These are phyloP conservation scores for Urochloa ruziziensis DNA, from an alignment of 176 grass and related monocot genomes.

Conservation along the genomic window DNA sequence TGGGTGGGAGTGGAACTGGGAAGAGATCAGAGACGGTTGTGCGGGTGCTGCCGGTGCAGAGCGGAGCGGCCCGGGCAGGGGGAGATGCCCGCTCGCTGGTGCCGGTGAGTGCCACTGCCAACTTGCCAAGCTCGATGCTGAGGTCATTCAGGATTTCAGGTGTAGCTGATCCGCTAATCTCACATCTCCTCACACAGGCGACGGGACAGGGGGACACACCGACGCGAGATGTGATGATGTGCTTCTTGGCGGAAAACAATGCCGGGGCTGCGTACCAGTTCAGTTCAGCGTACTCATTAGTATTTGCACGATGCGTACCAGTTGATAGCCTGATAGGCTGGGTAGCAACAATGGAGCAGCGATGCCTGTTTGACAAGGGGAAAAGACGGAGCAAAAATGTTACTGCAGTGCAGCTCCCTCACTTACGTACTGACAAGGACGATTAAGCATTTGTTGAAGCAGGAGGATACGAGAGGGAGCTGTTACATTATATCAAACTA, in stretches of 20 bases:
- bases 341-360: background rate
- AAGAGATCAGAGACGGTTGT: no score
- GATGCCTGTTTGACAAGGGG: background rate
- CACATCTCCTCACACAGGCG: no score
- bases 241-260: background rate
- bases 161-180: no score
- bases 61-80: no score
- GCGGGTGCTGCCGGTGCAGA: no score
- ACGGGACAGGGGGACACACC: no score
- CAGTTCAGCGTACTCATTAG: background rate
- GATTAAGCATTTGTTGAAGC: background rate
- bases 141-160: no score
- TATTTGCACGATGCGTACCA: background rate
- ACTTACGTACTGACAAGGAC: background rate
- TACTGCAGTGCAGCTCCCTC: background rate
- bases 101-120: no score
- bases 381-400: background rate
- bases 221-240: background rate
- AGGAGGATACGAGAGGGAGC: background rate
- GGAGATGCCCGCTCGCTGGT: no score
- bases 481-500: background rate
- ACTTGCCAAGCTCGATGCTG: no score
- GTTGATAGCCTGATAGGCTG: no score
- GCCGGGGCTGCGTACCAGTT: background rate
- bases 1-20: no score